Base-by-base conservation (phyloP, 768 basidiomycete species). In the Crucibulum laeve region DNA sequence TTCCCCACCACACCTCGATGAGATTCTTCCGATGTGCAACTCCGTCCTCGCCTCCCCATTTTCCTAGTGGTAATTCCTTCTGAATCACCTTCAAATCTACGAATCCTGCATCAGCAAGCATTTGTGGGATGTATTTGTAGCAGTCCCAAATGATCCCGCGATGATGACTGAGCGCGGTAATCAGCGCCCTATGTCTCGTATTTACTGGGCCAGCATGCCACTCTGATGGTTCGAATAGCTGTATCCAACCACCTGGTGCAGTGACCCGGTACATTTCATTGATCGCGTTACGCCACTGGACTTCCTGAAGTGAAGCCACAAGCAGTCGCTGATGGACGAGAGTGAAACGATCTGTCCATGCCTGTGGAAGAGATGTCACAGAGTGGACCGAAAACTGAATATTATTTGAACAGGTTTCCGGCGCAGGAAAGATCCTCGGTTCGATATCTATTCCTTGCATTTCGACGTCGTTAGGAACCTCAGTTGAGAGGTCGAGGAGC, bases 231-330 rank as follows among this genome's bases (percentile, higher is more conserved):
- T 42, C 40, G 5, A 19, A 42, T 5, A 42, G 40, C 26, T 42
- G 25, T 5, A 42, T 26, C 25, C 26, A 42, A 6, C 40, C 40
- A 6, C 40, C 40, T 6, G 40, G 40, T 42, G 6, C 13, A n/a
- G 30, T 14, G 6, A 42, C 40, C n/a, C 40, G 24, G 21, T 42
- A 22, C 24, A 42, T 32, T 21, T 42, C 10, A 5, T 32, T 5
- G 14, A 42, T 6, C 5, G 26, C 40, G 5, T 8, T 6, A 28
- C 25, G 40, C 8, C 24, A 21, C 11, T 36, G 10, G 7, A 36
- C 18, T 8, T 18, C 8, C 10, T 10, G 35, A 19, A 36, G 8
- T 36, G 35, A 7, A 11, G 8, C 35, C 7, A 36, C 8, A 6
- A 36, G 10, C 7, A 36, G 35, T 6, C 35, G 35, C 35, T 36